Base-by-base conservation (phyloP, 352 stramenopile species). In the Peronosclerospora sorghi region DNA sequence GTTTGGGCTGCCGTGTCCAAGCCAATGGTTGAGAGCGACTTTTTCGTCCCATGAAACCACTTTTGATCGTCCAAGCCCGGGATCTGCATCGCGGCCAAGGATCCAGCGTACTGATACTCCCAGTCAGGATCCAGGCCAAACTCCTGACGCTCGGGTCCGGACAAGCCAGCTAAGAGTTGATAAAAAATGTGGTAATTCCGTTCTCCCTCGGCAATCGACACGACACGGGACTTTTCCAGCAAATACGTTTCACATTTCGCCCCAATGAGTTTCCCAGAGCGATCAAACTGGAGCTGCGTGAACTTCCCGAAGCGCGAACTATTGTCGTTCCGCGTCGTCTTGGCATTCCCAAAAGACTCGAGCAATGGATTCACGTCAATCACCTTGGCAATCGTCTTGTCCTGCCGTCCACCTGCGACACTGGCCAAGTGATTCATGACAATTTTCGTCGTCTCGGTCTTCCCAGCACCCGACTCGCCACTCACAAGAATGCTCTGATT, bases 131-230 rank as follows among this genome's bases (percentile, higher is more conserved):
- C 71, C 2, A 93, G 59, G 12, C 77, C 61, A 38, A 79, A 76
- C 1, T 83, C 73, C 23, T 73, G 59, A 2, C 71, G 62, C 47
- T 86, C 72, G 2, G 48, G 41, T 9, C 53, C 56, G 8, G 75
- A 65, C 5, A 93, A 54, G 41, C 80, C 80, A 17, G 70, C 53
- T 12, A 93, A 59, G 41, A 93, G 73, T 64, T 98, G 92, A 61
- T 98, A 98, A 58, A 98, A 98, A 52, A 98, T 95, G 59, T 98
- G 94, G 65, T 97, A 98, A 53, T 97, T 98, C 18, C 94, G 78
- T 63, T 98, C 93, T 9, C 93, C 93, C n/a, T 96, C 83, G 4
- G 88, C 85, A 55, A 97, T 96, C 8, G 75, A 89, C 18, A 95
- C 89, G 27, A 98, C 94, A 32, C 94, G 84, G 7, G 86, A 96